Evolutionary conservation across 2,329 filamentous ascomycete genomes (phyloP), one percentile per base, ranked within the genome.

Genomic region (Ustulina deusta): DNA sequence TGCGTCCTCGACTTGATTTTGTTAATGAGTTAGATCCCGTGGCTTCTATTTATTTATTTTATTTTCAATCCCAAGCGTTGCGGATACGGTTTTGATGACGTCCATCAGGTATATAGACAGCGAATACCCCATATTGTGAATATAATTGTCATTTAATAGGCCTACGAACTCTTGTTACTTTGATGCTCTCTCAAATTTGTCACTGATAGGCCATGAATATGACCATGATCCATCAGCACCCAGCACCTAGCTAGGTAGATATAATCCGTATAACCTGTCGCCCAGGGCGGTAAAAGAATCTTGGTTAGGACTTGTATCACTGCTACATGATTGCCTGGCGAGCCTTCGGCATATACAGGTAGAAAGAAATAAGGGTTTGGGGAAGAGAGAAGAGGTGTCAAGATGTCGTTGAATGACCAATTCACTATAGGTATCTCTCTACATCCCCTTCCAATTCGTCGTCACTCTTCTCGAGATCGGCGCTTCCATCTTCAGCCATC

Each of bases 401-500:
- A 27, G 46, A 49, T 29, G 25, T 49, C 17, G 25, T 29, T 29
- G 25, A 2, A 17, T 17, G 46, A 29, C 46, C 13, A 49, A 49
- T n/a, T n/a, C n/a, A n/a, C n/a, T n/a, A n/a, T n/a, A n/a, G n/a
- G n/a, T n/a, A n/a, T n/a, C n/a, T n/a, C 63, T 81, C 80, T 7
- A 87, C 83, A 9, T 89, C 89, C 64, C 89, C 87, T 44, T 89
- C 87, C 4, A 91, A 88, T 61, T 87, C 88, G 46, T 89, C 90
- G 66, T 87, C 87, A 72, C 86, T 91, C 77, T 92, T 89, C 76
- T 92, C 90, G 36, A 92, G 86, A 77, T 92, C 90, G 77, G 92
- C 90, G 74, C 88, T 91, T 70, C 88, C 90, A 61, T 87, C 89
- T 61, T 93, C 90, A 44, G 88, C 90, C 66, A 81, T 82, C 62